Percentiles rank a stretch among this genome's conserved stretches.
phyloP scores from a whole-genome alignment of 345 rosid genomes.

The Corchorus olitorius region DNA sequence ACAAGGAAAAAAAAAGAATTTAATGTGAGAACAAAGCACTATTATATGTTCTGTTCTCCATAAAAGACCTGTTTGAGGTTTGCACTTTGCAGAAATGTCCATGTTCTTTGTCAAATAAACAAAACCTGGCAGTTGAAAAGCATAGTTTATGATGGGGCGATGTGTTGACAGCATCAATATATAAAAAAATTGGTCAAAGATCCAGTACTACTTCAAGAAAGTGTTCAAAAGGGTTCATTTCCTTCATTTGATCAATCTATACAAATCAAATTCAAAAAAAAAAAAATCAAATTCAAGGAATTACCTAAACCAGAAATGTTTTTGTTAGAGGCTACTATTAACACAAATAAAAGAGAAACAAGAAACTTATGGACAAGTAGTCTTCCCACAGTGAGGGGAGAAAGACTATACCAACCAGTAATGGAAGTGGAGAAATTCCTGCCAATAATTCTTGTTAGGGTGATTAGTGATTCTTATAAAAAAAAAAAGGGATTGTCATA shows the following conservation, averaged over 20 bases:
- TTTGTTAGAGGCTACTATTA: neutral
- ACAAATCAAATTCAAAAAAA: neutral
- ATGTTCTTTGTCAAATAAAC: too few species aligned
- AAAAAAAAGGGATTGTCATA: neutral
- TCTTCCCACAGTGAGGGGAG: neutral
- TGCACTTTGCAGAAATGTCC: too few species aligned
- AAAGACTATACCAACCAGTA: neutral
- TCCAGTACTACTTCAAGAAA: neutral
- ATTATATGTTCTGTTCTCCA: too few species aligned
- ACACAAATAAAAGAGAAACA: neutral
- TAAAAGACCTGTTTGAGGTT: too few species aligned
- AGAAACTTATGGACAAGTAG: neutral
- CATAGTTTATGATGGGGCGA: too few species aligned
- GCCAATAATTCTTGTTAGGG: neutral
- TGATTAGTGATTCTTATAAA: neutral
- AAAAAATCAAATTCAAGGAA: neutral
- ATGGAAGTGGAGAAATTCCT: neutral
- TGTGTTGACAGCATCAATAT: too few species aligned
- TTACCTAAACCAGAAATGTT: neutral
- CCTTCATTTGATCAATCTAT: neutral
- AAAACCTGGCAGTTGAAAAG: too few species aligned
- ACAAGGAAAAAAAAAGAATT: too few species aligned
- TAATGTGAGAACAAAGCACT: too few species aligned
- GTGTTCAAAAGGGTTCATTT: neutral
- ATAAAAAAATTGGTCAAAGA: too few species aligned